phyloP scores from a whole-genome alignment of 495 filamentous ascomycete species.

The Trichoderma gamsii region DNA sequence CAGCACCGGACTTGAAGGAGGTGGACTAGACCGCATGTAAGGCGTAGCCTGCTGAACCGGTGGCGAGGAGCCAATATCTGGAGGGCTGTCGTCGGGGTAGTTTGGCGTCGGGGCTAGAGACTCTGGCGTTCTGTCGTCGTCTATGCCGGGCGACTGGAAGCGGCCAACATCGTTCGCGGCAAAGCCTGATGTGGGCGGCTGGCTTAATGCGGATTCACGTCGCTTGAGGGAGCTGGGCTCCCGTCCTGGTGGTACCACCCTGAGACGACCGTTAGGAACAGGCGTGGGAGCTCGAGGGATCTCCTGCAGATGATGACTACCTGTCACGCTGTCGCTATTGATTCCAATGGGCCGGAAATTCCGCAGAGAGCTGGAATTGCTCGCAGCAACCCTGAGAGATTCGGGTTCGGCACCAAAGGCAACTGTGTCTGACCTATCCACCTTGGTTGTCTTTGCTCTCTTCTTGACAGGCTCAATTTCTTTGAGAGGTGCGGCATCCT shows the following conservation, averaged over 20 bases:
- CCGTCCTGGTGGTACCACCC: slow-evolving; percentile 3
- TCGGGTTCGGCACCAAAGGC: slow-evolving; percentile 65
- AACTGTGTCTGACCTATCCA: slow-evolving; percentile 59
- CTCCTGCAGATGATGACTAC: slow-evolving; percentile 60
- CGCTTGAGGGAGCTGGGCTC: slow-evolving; percentile 13
- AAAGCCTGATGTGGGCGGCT: slow-evolving; percentile 11
- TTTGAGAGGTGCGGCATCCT: slow-evolving; percentile 41
- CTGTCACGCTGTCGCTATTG: slow-evolving; percentile 42
- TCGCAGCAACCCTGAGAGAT: slow-evolving; percentile 80
- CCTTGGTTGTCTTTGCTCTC: slow-evolving; percentile 65
- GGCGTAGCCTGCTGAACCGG: slow-evolving; percentile 54
- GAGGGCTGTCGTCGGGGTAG: slow-evolving; percentile 47
- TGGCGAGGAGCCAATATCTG: slow-evolving; percentile 71
- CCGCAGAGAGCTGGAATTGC: slow-evolving; percentile 81
- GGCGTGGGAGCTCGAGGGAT: slow-evolving; percentile 78
- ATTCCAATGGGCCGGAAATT: slow-evolving; percentile 69
- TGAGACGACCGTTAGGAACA: slow-evolving; percentile 43
- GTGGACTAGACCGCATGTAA: slow-evolving; percentile 45
- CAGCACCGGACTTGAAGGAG: slow-evolving; percentile 67
- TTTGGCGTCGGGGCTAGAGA: slow-evolving; percentile 12
- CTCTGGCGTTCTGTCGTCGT: slow-evolving; percentile 30
- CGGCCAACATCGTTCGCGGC: not conserved
- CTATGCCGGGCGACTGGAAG: slow-evolving; percentile 49
- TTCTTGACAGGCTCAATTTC: slow-evolving; percentile 49
- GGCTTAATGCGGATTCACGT: slow-evolving; percentile 10